Percentiles rank a stretch among this genome's conserved stretches.
phyloP scores from a whole-genome alignment of 768 basidiomycete species.

The Trametes cingulata region DNA sequence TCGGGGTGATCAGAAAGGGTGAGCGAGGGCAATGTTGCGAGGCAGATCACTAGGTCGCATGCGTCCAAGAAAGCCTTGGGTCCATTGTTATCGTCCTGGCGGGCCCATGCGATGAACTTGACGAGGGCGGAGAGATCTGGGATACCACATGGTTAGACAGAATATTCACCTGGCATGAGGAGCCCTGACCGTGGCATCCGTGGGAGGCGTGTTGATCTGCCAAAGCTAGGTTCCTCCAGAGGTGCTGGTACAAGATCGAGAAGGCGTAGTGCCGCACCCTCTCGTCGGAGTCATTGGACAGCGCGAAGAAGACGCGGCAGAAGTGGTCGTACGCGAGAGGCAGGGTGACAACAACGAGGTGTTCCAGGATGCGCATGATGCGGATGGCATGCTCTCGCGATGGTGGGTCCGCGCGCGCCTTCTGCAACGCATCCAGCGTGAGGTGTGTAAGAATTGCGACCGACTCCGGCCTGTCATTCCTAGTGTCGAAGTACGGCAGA shows the following conservation, averaged over 20 bases:
- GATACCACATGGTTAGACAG: neutral
- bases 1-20: neutral
- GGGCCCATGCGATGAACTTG: slow-evolving; percentile 3
- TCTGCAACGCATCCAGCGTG: slow-evolving; percentile 13
- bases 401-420: neutral
- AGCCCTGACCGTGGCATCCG: slow-evolving; percentile 7
- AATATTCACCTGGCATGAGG: neutral
- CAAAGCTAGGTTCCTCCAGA: slow-evolving; percentile 8
- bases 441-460: slow-evolving; percentile 15
- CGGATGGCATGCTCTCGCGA: slow-evolving; percentile 4
- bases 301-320: slow-evolving; percentile 6
- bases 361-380: slow-evolving; percentile 13
- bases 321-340: slow-evolving; percentile 8
- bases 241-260: slow-evolving; percentile 17
- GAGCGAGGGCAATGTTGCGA: slow-evolving; percentile 11
- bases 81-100: neutral
- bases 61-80: slow-evolving; percentile 16
- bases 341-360: slow-evolving; percentile 11
- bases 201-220: slow-evolving; percentile 1
- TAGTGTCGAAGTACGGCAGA: slow-evolving; percentile 13
- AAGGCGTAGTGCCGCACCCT: slow-evolving; percentile 12
- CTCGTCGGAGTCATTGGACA: slow-evolving; percentile 8
- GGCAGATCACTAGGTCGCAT: slow-evolving; percentile 18
- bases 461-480: slow-evolving; percentile 3
- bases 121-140: slow-evolving; percentile 11